These are phyloP conservation scores for Naganishia sp. DNA, from an alignment of 1,284 basidiomycete genomes.

Conservation along the genomic window DNA sequence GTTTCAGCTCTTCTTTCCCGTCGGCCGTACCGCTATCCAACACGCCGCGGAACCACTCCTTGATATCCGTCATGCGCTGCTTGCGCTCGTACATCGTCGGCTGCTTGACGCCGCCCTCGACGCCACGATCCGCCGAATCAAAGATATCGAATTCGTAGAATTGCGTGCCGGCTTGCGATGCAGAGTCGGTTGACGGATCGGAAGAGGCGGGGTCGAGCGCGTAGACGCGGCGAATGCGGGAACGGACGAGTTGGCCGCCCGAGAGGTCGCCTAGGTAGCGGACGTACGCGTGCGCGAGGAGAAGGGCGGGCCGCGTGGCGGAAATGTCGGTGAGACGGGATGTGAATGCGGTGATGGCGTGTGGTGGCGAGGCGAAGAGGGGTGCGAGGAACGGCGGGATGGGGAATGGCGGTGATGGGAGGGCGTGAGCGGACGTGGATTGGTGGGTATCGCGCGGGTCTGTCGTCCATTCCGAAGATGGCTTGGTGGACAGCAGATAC, in stretches of 20 bases:
- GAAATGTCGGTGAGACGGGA: conserved; percentile 57
- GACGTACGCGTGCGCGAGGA: conserved; percentile 78
- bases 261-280: conserved; percentile 83
- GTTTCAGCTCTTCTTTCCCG: conserved; percentile 58
- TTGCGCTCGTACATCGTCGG: conserved; percentile 57
- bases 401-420: conserved; percentile 58
- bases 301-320: conserved; percentile 58
- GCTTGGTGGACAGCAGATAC: conserved; percentile 43
- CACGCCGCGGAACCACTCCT: conserved; percentile 72
- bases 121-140: conserved; percentile 5
- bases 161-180: conserved; percentile 57
- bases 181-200: conserved; percentile 44
- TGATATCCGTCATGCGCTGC: conserved; percentile 54
- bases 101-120: conserved; percentile 42
- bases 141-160: conserved; percentile 72
- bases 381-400: conserved; percentile 51
- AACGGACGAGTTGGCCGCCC: conserved; percentile 74
- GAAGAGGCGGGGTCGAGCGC: conserved; percentile 55
- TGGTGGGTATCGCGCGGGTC: not conserved
- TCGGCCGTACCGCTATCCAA: conserved; percentile 66
- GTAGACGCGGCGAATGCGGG: conserved; percentile 67
- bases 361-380: conserved; percentile 57
- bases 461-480: conserved; percentile 45
- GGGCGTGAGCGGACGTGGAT: not conserved
- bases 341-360: conserved; percentile 61